A percentile compares a stretch with the other conserved stretches of the same genome.
Evolutionary conservation across 2,329 filamentous ascomycete species (phyloP).

Genomic region (Clathrospora elynae): DNA sequence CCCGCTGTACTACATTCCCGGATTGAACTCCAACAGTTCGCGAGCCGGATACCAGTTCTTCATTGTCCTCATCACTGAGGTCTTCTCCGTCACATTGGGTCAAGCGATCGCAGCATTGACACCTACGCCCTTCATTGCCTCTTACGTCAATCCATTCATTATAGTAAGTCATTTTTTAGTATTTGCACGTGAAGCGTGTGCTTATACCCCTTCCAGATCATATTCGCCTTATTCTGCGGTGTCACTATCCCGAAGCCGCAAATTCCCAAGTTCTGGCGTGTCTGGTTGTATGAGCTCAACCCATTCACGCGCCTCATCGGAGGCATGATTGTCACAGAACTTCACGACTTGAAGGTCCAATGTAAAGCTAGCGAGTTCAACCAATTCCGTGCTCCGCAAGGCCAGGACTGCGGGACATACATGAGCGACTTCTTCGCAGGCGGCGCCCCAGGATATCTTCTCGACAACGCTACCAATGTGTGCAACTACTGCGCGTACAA

Average conservation of each 20-base stretch:
- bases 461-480: conserved; percentile 65
- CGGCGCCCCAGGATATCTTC: conserved; percentile 74
- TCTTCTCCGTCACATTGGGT: conserved; percentile 81
- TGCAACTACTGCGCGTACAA: conserved; percentile 85
- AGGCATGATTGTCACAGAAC: conserved; percentile 78
- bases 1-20: conserved; percentile 83
- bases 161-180: conserved; percentile 15
- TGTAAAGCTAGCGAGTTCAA: conserved; percentile 69
- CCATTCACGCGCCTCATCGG: conserved; percentile 82
- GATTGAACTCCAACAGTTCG: conserved; percentile 65
- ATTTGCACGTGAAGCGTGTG: background rate
- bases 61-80: conserved; percentile 79
- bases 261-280: conserved; percentile 78
- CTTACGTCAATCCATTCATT: conserved; percentile 71
- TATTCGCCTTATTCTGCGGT: conserved; percentile 85
- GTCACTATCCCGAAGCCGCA: conserved; percentile 79
- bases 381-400: conserved; percentile 67
- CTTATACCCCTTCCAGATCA: conserved; percentile 65
- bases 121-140: conserved; percentile 76
- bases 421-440: conserved; percentile 71
- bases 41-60: conserved; percentile 87
- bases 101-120: conserved; percentile 76
- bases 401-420: conserved; percentile 74
- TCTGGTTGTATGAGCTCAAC: conserved; percentile 81
- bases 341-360: conserved; percentile 67